phyloP scores from a whole-genome alignment of 768 basidiomycete species.

The Lactarius deliciosus region DNA sequence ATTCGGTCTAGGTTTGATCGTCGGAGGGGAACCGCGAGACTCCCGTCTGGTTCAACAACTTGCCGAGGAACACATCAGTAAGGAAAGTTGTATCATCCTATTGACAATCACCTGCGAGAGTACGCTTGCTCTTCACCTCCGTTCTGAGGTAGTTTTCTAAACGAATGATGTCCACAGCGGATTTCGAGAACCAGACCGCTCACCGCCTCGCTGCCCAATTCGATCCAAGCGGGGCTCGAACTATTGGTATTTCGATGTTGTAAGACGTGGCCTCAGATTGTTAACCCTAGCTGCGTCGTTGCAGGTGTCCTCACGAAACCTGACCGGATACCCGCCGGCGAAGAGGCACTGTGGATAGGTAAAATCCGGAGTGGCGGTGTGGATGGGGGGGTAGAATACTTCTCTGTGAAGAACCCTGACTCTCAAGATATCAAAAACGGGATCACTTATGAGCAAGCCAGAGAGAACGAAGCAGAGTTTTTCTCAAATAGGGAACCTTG shows the following conservation, averaged over 20 bases:
- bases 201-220: constrained; percentile 58
- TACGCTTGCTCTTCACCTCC: constrained; percentile 35
- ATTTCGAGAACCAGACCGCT: constrained; percentile 79
- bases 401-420: constrained; percentile 28
- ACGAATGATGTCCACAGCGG: constrained; percentile 47
- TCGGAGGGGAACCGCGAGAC: constrained; percentile 43
- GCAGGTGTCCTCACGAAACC: constrained; percentile 26
- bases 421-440: constrained; percentile 22
- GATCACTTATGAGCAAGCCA: constrained; percentile 28
- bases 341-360: constrained; percentile 21
- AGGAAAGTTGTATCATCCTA: constrained; percentile 63
- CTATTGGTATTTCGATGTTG: constrained; percentile 53
- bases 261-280: neutral
- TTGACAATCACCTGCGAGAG: constrained; percentile 66
- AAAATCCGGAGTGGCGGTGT: constrained; percentile 11
- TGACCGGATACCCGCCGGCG: constrained; percentile 26
- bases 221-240: constrained; percentile 64
- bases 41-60: constrained; percentile 61
- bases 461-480: constrained; percentile 16
- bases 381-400: constrained; percentile 18
- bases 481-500: constrained; percentile 20
- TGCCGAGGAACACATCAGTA: constrained; percentile 57
- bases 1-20: constrained; percentile 52
- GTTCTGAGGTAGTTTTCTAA: neutral
- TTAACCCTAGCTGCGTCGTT: neutral